Conservation (phyloP, 495 filamentous ascomycete genomes). For the Penicillium goetzii region DNA sequence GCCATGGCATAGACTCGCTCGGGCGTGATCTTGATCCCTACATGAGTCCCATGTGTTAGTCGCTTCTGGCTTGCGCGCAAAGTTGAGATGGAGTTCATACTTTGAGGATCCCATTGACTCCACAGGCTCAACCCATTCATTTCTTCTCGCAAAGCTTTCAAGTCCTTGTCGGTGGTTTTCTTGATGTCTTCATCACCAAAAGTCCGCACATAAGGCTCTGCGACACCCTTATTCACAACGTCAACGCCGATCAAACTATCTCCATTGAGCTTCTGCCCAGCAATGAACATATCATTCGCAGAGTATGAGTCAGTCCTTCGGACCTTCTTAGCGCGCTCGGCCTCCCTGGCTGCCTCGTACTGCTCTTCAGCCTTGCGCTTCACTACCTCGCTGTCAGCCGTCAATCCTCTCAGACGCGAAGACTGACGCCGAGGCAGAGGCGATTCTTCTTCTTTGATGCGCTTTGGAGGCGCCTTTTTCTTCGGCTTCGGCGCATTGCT, state of each 20-base stretch:
- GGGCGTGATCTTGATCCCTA: slow-evolving; percentile 90
- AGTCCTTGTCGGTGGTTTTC: slow-evolving; percentile 73
- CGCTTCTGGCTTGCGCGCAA: background rate
- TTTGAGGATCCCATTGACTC: slow-evolving; percentile 76
- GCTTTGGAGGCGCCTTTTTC: slow-evolving; percentile 55
- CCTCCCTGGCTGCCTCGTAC: slow-evolving; percentile 60
- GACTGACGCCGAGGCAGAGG: slow-evolving; percentile 62
- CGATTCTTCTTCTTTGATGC: slow-evolving; percentile 51
- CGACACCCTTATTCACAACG: slow-evolving; percentile 66
- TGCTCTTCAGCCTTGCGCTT: slow-evolving; percentile 84
- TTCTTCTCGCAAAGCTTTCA: slow-evolving; percentile 76
- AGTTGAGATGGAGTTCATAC: slow-evolving; percentile 47
- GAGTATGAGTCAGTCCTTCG: slow-evolving; percentile 72
- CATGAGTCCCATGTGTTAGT: background rate
- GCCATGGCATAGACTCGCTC: slow-evolving; percentile 86
- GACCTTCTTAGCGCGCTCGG: slow-evolving; percentile 68
- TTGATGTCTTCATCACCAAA: slow-evolving; percentile 83
- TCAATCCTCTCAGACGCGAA: slow-evolving; percentile 66
- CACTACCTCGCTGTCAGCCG: slow-evolving; percentile 70
- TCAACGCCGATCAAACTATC: slow-evolving; percentile 51
- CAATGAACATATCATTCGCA: slow-evolving; percentile 77
- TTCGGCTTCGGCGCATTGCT: slow-evolving; percentile 42
- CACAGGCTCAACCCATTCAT: slow-evolving; percentile 83
- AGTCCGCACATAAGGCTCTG: slow-evolving; percentile 76
- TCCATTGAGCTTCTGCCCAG: slow-evolving; percentile 66